Evolutionary conservation across 2,329 filamentous ascomycete genomes (phyloP).

Genomic region (Pyrenophora tritici-repentis): DNA sequence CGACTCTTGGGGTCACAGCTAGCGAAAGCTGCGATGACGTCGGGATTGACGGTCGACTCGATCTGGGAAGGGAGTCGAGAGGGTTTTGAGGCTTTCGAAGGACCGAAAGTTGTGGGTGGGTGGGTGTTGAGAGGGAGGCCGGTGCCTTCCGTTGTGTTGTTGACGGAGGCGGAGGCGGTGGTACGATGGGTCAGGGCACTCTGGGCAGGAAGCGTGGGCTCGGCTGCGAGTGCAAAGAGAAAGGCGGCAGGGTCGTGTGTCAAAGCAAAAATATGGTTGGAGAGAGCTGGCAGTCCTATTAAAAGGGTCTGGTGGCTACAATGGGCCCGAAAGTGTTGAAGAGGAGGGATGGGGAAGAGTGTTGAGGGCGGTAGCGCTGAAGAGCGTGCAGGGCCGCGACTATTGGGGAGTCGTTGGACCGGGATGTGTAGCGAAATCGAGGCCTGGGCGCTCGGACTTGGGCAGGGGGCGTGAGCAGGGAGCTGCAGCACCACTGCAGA

Average conservation of each 20-base stretch:
- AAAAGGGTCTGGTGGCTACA: conserved; percentile 42
- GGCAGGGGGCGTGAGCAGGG: conserved; percentile 14
- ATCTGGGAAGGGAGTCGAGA: conserved; percentile 15
- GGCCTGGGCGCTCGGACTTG: conserved; percentile 24
- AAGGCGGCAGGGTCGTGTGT: conserved; percentile 18
- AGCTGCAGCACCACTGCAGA: conserved; percentile 34
- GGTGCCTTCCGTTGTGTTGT: conserved; percentile 36
- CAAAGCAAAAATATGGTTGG: conserved; percentile 15
- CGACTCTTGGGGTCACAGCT: conserved; percentile 28
- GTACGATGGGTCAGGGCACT: conserved; percentile 14
- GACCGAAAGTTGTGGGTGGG: conserved; percentile 21
- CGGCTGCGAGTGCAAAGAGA: conserved; percentile 21
- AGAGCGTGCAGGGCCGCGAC: conserved; percentile 36
- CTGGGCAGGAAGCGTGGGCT: conserved; percentile 27
- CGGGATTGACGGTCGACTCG: conserved; percentile 25
- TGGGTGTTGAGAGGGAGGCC: conserved; percentile 20
- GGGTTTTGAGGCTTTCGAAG: conserved; percentile 20
- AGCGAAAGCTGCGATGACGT: conserved; percentile 44
- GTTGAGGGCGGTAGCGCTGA: conserved; percentile 44
- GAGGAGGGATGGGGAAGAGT: conserved; percentile 31
- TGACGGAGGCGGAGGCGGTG: conserved; percentile 16
- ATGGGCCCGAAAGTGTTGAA: conserved; percentile 40
- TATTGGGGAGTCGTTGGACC: conserved; percentile 37
- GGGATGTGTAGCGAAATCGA: conserved; percentile 39
- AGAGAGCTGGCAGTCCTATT: conserved; percentile 29